Conservation (phyloP, 1,139 yeast species). For the Pichia sp. region DNA sequence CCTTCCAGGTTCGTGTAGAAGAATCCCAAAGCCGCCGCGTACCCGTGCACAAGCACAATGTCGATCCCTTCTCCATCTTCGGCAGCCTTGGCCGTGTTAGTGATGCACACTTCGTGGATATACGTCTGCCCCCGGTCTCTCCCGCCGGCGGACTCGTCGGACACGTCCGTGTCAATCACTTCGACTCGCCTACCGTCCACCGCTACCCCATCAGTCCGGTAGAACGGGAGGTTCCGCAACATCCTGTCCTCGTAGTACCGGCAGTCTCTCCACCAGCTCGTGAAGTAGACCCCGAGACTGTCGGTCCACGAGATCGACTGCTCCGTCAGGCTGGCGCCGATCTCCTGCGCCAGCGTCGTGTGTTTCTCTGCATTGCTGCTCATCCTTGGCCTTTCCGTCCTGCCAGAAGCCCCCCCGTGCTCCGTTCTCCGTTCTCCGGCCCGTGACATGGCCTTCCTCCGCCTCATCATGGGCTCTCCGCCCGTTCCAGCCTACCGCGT, state of each 20-base stretch:
- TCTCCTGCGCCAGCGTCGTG: slow-evolving; percentile 9
- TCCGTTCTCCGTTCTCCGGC: no score
- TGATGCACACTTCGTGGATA: slow-evolving; percentile 61
- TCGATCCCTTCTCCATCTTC: slow-evolving; percentile 32
- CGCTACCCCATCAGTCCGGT: slow-evolving; percentile 36
- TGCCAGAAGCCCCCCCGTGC: no score
- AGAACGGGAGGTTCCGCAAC: slow-evolving; percentile 50
- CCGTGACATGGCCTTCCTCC: no score
- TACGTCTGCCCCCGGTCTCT: slow-evolving; percentile 31
- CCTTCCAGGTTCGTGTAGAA: slow-evolving; percentile 62
- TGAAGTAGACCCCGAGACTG: slow-evolving; percentile 2
- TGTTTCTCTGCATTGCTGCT: neutral
- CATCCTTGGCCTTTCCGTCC: neutral
- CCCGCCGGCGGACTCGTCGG: slow-evolving; percentile 29
- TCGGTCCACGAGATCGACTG: slow-evolving; percentile 3
- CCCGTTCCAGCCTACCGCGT: neutral
- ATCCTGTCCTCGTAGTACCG: slow-evolving; percentile 39
- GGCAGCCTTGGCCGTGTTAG: slow-evolving; percentile 28
- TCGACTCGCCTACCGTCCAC: slow-evolving; percentile 48
- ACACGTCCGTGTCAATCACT: slow-evolving; percentile 47
- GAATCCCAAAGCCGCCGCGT: slow-evolving; percentile 73
- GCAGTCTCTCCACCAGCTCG: slow-evolving; percentile 4
- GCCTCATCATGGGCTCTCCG: neutral
- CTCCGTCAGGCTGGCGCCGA: neutral
- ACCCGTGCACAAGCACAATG: slow-evolving; percentile 69